Evolutionary conservation across 1,284 basidiomycete genomes (phyloP).

Genomic region (Rhizoctonia solani): DNA sequence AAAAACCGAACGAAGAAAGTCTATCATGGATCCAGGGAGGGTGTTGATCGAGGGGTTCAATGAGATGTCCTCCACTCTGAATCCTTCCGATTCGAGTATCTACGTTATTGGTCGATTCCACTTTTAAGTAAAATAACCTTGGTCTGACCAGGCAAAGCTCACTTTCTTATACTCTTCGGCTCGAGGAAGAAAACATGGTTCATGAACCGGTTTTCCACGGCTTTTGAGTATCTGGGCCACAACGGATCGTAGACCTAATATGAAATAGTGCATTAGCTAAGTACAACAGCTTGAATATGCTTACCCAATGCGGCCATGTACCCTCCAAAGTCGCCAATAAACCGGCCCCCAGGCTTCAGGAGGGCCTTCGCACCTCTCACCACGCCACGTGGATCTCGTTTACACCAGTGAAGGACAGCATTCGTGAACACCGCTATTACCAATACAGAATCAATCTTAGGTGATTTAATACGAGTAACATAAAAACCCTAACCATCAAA

Average conservation of each 20-base stretch:
- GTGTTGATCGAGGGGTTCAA: slow-evolving; percentile 71
- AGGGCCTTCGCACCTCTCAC: slow-evolving; percentile 60
- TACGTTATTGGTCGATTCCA: slow-evolving; percentile 54
- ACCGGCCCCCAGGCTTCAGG: slow-evolving; percentile 67
- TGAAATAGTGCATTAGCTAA: neutral
- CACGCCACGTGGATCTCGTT: slow-evolving; percentile 66
- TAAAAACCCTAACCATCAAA: neutral
- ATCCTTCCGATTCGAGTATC: no score
- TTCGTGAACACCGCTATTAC: slow-evolving; percentile 68
- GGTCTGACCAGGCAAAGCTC: slow-evolving; percentile 37
- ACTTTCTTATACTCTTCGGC: slow-evolving; percentile 64
- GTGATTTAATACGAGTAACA: neutral
- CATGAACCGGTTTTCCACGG: slow-evolving; percentile 59
- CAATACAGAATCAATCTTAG: no score
- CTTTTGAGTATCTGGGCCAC: slow-evolving; percentile 59
- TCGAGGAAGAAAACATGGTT: slow-evolving; percentile 85
- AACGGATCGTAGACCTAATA: slow-evolving; percentile 61
- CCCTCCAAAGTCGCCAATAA: slow-evolving; percentile 79
- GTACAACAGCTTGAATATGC: slow-evolving; percentile 35
- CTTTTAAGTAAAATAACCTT: neutral
- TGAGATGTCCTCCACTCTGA: slow-evolving; percentile 57
- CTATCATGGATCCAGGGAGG: slow-evolving; percentile 61
- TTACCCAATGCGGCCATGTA: slow-evolving; percentile 67
- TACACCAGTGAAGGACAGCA: slow-evolving; percentile 83
- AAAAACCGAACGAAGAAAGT: slow-evolving; percentile 72